phyloP scores from a whole-genome alignment of 306 rosid species.

The Pyrus pyrifolia region DNA sequence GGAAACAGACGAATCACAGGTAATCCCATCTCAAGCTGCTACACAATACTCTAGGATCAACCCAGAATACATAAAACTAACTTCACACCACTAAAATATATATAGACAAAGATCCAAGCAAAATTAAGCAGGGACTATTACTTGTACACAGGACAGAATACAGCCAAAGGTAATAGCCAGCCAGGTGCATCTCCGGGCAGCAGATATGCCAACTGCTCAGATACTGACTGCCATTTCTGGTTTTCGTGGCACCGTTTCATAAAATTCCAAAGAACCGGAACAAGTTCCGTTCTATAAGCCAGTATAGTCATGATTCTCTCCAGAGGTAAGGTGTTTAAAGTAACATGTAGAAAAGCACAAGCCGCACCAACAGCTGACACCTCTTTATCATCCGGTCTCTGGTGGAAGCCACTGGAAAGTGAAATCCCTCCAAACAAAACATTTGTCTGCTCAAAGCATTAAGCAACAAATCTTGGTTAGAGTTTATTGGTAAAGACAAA shows the following conservation, averaged over 20 bases:
- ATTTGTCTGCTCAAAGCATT: slow-evolving; percentile 49
- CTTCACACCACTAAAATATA: not conserved
- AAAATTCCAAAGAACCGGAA: slow-evolving; percentile 89
- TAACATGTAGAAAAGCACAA: slow-evolving; percentile 79
- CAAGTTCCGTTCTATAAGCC: slow-evolving; percentile 92
- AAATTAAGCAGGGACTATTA: slow-evolving; percentile 29
- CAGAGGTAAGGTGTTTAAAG: slow-evolving; percentile 71
- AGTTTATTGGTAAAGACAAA: slow-evolving; percentile 1
- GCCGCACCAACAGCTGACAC: slow-evolving; percentile 85
- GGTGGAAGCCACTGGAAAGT: slow-evolving; percentile 30
- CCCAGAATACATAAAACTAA: slow-evolving; percentile 1
- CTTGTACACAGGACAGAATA: slow-evolving; percentile 98
- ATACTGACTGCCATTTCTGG: slow-evolving; percentile 72
- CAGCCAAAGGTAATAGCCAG: slow-evolving; percentile 91
- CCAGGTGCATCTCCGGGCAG: slow-evolving; percentile 86
- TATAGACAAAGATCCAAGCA: not conserved
- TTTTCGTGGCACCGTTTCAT: slow-evolving; percentile 88
- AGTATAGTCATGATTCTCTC: slow-evolving; percentile 89
- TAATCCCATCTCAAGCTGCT: slow-evolving; percentile 21
- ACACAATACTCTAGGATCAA: slow-evolving; percentile 5
- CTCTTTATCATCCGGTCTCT: slow-evolving; percentile 64
- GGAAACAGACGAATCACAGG: not conserved
- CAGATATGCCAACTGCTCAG: slow-evolving; percentile 61
- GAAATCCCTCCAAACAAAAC: slow-evolving; percentile 74
- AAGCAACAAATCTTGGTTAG: slow-evolving; percentile 10